Evolutionary conservation across 2,329 filamentous ascomycete species (phyloP).

Genomic region (Scedosporium minutisporum): DNA sequence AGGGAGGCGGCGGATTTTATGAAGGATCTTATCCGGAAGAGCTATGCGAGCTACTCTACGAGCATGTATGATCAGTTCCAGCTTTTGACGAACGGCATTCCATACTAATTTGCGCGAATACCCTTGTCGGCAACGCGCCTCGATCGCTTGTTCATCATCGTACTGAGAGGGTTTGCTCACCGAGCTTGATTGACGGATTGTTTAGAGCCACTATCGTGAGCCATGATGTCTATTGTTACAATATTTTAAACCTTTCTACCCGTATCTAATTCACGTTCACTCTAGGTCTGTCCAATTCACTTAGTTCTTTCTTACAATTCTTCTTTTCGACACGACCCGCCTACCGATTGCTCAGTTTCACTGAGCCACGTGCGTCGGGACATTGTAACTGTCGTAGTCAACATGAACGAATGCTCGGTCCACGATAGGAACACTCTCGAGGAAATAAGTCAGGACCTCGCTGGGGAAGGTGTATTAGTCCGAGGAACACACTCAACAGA

Average conservation of each 20-base stretch:
- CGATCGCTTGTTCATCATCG: too few relatives aligned
- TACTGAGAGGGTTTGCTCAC: too few relatives aligned
- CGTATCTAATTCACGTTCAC: too few relatives aligned
- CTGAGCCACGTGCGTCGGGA: conserved; percentile 45
- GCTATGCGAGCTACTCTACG: conserved; percentile 82
- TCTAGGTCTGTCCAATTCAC: neutral
- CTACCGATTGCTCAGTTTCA: conserved; percentile 23
- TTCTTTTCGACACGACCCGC: conserved; percentile 7
- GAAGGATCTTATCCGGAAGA: conserved; percentile 79
- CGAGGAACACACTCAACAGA: neutral
- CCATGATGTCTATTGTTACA: too few relatives aligned
- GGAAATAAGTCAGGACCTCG: conserved; percentile 71
- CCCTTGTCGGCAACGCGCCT: too few relatives aligned
- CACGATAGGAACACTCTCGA: conserved; percentile 75
- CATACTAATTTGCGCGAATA: conserved; percentile 49
- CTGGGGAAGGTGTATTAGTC: conserved; percentile 17
- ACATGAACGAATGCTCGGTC: conserved; percentile 62
- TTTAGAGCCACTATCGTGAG: too few relatives aligned
- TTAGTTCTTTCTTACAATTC: neutral
- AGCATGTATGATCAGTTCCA: conserved; percentile 98
- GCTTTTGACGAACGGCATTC: conserved; percentile 91
- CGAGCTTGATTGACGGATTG: too few relatives aligned
- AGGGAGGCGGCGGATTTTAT: conserved; percentile 93
- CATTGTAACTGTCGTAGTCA: conserved; percentile 53
- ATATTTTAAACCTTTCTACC: too few relatives aligned